Percentiles rank a stretch among this genome's conserved stretches.
These are phyloP conservation scores for Malus sylvestris DNA, from an alignment of 306 rosid genomes.

Conservation along the genomic window DNA sequence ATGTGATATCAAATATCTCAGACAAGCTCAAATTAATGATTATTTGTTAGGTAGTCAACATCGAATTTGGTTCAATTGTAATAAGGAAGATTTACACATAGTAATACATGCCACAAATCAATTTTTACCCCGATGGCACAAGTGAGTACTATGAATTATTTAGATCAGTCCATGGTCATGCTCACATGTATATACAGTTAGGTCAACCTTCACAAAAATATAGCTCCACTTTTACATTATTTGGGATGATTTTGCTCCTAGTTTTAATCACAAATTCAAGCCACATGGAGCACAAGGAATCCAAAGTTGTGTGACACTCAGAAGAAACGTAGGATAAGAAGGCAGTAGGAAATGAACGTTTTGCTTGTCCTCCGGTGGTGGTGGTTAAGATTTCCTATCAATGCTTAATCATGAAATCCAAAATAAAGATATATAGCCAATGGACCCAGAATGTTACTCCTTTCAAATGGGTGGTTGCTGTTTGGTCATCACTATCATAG, in stretches of 20 bases:
- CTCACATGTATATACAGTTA: background rate
- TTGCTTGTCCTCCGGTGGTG: slow-evolving; percentile 23
- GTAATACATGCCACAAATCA: too few relatives aligned
- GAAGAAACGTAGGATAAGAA: background rate
- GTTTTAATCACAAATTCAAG: background rate
- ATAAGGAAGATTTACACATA: too few relatives aligned
- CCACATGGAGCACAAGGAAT: background rate
- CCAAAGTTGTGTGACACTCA: background rate
- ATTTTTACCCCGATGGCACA: too few relatives aligned
- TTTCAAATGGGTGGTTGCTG: slow-evolving; percentile 6
- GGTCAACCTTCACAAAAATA: background rate
- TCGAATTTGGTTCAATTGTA: too few relatives aligned
- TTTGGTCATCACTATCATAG: slow-evolving; percentile 35
- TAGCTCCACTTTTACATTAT: background rate
- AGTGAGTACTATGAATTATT: too few relatives aligned
- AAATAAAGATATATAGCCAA: background rate
- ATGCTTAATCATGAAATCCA: background rate
- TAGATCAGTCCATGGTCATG: background rate
- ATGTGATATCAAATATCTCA: too few relatives aligned
- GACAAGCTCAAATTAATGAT: too few relatives aligned
- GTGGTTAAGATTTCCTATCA: slow-evolving; percentile 43
- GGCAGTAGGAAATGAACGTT: slow-evolving; percentile 3
- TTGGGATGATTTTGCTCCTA: background rate
- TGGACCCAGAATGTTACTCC: slow-evolving; percentile 33
- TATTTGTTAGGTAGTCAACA: too few relatives aligned